Evolutionary conservation across 2,329 filamentous ascomycete species (phyloP).

Genomic region (Graphium sp.): DNA sequence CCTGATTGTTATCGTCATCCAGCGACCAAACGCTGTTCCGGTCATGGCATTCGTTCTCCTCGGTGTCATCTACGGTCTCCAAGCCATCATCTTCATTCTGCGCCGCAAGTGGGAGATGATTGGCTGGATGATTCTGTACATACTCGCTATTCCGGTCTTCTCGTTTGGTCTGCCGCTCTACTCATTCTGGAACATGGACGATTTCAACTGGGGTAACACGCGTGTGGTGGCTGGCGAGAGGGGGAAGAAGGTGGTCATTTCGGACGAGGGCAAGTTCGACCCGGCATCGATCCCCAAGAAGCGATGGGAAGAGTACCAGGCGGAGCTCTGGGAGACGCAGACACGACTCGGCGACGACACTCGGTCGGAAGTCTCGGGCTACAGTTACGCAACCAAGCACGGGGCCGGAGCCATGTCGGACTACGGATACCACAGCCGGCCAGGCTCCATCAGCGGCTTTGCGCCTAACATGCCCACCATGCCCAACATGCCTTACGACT

Average conservation of each 20-base stretch:
- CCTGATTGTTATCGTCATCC: slow-evolving; percentile 58
- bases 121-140: slow-evolving; percentile 96
- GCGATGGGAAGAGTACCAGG: slow-evolving; percentile 98
- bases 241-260: slow-evolving; percentile 81
- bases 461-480: slow-evolving; percentile 23
- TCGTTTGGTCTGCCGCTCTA: slow-evolving; percentile 81
- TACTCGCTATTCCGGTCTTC: slow-evolving; percentile 82
- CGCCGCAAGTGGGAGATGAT: slow-evolving; percentile 99
- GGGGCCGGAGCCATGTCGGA: slow-evolving; percentile 47
- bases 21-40: slow-evolving; percentile 49
- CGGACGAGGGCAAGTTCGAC: slow-evolving; percentile 96
- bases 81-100: slow-evolving; percentile 92
- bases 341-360: slow-evolving; percentile 45
- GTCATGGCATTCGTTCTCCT: slow-evolving; percentile 80
- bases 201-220: slow-evolving; percentile 98
- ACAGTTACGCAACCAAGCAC: slow-evolving; percentile 83
- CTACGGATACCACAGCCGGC: slow-evolving; percentile 46
- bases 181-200: slow-evolving; percentile 99
- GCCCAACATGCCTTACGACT: slow-evolving; percentile 35
- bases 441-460: slow-evolving; percentile 35
- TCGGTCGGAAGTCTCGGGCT: slow-evolving; percentile 78
- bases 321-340: slow-evolving; percentile 91
- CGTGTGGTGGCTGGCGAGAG: slow-evolving; percentile 91
- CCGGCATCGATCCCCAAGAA: slow-evolving; percentile 85
- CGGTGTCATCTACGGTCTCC: slow-evolving; percentile 90